A percentile compares a stretch with the other conserved stretches of the same genome.
Evolutionary conservation across 2,329 filamentous ascomycete species (phyloP).

Genomic region (Colletotrichum sp.): DNA sequence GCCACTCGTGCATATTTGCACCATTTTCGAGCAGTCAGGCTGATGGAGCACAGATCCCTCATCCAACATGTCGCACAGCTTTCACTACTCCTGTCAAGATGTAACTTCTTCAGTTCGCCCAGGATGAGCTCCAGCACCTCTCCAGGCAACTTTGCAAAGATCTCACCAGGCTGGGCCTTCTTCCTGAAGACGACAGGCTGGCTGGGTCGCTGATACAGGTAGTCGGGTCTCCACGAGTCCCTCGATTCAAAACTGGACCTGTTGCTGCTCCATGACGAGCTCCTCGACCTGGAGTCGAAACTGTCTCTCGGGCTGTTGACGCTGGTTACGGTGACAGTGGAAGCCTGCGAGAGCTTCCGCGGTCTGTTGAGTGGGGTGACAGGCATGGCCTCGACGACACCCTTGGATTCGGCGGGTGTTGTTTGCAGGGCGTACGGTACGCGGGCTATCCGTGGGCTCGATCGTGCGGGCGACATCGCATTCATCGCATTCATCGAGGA

Average conservation of each 20-base stretch:
- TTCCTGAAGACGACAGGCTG: conserved; percentile 26
- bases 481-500: background rate
- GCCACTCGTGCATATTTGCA: conserved; percentile 54
- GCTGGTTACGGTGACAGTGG: conserved; percentile 26
- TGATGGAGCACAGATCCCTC: conserved; percentile 61
- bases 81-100: conserved; percentile 49
- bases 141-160: conserved; percentile 60
- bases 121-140: conserved; percentile 65
- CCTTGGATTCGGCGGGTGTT: conserved; percentile 24
- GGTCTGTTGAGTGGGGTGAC: conserved; percentile 36
- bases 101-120: conserved; percentile 54
- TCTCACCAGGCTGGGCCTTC: conserved; percentile 50
- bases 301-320: conserved; percentile 33
- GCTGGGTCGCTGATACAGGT: conserved; percentile 26
- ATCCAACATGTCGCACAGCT: conserved; percentile 71
- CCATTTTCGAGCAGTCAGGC: conserved; percentile 56
- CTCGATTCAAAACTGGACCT: conserved; percentile 45
- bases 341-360: conserved; percentile 37
- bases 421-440: conserved; percentile 27
- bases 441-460: background rate
- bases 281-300: conserved; percentile 28
- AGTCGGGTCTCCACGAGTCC: conserved; percentile 31
- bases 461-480: background rate
- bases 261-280: conserved; percentile 38
- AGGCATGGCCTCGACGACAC: conserved; percentile 22